These are phyloP conservation scores for Pseudognaphalium luteoalbum DNA, from an alignment of 129 eudicot genomes.

Conservation along the genomic window DNA sequence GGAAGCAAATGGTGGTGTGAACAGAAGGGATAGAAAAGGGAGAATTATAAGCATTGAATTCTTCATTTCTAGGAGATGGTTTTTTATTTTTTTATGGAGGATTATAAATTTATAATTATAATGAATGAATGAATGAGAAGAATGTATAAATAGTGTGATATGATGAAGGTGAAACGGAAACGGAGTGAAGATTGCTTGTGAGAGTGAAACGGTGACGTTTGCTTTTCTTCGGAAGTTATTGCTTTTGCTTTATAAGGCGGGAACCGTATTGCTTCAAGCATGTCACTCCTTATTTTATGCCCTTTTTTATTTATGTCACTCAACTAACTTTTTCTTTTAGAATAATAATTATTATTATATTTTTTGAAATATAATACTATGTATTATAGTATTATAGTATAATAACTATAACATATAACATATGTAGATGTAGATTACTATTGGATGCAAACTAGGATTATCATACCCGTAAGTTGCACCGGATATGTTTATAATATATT, in stretches of 20 bases:
- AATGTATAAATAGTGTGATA: constrained; percentile 12
- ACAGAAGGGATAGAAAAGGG: constrained; percentile 26
- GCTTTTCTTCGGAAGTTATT: constrained; percentile 28
- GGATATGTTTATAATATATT: no score
- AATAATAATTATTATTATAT: no score
- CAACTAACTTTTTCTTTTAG: constrained; percentile 6
- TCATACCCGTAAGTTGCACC: no score
- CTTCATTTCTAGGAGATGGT: constrained; percentile 7
- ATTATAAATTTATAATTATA: no score
- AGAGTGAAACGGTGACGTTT: constrained; percentile 34
- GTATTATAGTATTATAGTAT: no score
- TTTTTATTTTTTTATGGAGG: not conserved
- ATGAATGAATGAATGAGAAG: no score
- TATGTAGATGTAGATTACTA: no score
- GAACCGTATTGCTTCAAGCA: constrained; percentile 35
- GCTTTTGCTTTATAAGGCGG: constrained; percentile 44
- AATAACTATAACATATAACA: no score
- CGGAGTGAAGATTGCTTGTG: constrained; percentile 19
- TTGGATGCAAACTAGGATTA: no score
- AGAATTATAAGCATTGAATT: constrained; percentile 19
- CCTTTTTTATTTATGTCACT: not conserved
- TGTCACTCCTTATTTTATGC: not conserved
- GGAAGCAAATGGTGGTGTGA: constrained; percentile 33
- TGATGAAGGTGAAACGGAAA: constrained; percentile 24
- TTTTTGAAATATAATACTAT: no score